Evolutionary conservation across 768 basidiomycete genomes (phyloP).

Genomic region (Amanita fuliginea): DNA sequence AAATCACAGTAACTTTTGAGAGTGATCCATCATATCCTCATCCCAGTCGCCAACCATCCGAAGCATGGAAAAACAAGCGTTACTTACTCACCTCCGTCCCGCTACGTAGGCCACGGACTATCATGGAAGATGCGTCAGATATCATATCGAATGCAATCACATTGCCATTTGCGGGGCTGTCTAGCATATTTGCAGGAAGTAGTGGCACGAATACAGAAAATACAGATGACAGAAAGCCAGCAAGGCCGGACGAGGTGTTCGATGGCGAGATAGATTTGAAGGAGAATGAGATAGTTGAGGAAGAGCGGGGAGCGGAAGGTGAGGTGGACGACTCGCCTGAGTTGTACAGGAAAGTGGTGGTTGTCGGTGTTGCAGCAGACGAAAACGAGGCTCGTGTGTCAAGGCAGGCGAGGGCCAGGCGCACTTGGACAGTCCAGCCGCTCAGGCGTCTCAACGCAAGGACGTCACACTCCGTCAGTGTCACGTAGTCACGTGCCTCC

Average conservation of each 20-base stretch:
- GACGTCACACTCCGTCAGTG: constrained; percentile 8
- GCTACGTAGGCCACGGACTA: constrained; percentile 50
- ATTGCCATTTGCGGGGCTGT: constrained; percentile 47
- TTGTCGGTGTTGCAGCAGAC: constrained; percentile 27
- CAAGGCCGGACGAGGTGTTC: constrained; percentile 60
- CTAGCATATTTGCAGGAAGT: constrained; percentile 24
- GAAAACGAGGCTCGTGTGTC: constrained; percentile 20
- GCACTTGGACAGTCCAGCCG: constrained; percentile 27
- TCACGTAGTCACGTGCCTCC: neutral
- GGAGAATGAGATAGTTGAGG: constrained; percentile 72
- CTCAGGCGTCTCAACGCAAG: constrained; percentile 26
- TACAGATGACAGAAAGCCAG: constrained; percentile 9
- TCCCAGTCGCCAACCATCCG: constrained; percentile 20
- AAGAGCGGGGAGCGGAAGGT: constrained; percentile 67
- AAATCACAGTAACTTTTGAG: constrained; percentile 50
- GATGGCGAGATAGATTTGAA: constrained; percentile 57
- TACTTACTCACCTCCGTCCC: constrained; percentile 63
- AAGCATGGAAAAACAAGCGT: constrained; percentile 44
- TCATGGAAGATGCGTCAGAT: constrained; percentile 62
- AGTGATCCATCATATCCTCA: constrained; percentile 56
- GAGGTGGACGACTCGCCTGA: constrained; percentile 70
- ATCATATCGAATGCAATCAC: constrained; percentile 37
- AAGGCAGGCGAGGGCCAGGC: constrained; percentile 22
- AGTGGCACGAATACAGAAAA: constrained; percentile 1
- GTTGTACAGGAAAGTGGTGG: constrained; percentile 38